Evolutionary conservation across 2,329 filamentous ascomycete genomes (phyloP).

Genomic region (Aquanectria penicillioides): DNA sequence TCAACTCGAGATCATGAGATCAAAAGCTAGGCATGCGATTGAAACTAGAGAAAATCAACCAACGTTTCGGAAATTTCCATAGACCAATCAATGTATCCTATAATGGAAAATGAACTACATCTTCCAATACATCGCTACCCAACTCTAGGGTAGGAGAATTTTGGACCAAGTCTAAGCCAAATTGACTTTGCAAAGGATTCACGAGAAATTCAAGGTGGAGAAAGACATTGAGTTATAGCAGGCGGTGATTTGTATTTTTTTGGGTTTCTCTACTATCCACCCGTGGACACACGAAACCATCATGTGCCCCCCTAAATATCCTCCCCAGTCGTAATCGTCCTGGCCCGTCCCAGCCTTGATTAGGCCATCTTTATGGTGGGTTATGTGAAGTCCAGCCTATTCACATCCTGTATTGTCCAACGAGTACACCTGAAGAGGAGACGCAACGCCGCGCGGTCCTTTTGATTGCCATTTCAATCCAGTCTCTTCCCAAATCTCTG

Average conservation of each 20-base stretch:
- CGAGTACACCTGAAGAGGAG: constrained; percentile 13
- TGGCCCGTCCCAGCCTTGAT: not conserved
- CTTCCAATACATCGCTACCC: too few species aligned
- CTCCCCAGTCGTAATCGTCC: not conserved
- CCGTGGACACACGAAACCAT: not conserved
- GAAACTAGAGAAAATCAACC: too few species aligned
- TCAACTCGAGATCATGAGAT: too few species aligned
- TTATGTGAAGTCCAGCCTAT: constrained; percentile 15
- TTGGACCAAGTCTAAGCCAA: too few species aligned
- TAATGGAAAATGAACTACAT: too few species aligned
- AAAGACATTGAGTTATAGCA: too few species aligned
- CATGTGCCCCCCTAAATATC: not conserved
- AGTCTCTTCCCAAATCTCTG: constrained; percentile 12
- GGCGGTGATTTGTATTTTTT: constrained; percentile 9
- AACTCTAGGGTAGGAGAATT: too few species aligned
- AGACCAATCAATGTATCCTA: too few species aligned
- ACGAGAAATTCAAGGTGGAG: too few species aligned
- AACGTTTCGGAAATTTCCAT: too few species aligned
- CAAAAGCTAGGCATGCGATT: too few species aligned
- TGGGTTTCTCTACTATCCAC: not conserved
- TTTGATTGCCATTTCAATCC: constrained; percentile 3
- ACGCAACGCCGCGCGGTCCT: not conserved
- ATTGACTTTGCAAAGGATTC: too few species aligned
- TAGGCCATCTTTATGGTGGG: not conserved
- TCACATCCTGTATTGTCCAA: constrained; percentile 22